Percentiles rank a stretch among this genome's conserved stretches.
Evolutionary conservation across 345 rosid species (phyloP).

Genomic region (Gossypium australe): DNA sequence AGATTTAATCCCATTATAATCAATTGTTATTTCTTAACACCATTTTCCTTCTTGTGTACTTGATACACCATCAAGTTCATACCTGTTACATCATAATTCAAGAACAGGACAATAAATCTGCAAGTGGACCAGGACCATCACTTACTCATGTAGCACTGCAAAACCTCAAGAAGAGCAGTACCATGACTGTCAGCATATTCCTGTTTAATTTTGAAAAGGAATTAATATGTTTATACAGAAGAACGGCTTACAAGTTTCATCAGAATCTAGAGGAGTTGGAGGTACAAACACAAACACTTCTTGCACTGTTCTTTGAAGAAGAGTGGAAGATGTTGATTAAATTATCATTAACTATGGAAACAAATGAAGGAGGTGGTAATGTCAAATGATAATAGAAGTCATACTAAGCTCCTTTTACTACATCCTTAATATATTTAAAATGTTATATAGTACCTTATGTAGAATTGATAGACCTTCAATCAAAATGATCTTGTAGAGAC

Average conservation of each 20-base stretch:
- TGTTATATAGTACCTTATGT: neutral
- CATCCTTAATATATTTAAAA: neutral
- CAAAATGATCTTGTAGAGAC: neutral
- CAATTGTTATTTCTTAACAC: neutral
- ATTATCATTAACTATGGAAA: neutral
- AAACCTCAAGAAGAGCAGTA: slow-evolving; percentile 1
- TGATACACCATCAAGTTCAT: no score
- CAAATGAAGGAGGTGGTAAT: neutral
- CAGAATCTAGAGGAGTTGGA: neutral
- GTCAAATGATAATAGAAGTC: neutral
- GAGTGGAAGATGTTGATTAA: neutral
- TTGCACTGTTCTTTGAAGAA: neutral
- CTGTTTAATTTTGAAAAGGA: neutral
- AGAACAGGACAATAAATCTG: neutral
- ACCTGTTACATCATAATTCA: neutral
- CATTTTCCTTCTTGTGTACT: neutral
- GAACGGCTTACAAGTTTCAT: neutral
- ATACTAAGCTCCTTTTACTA: neutral
- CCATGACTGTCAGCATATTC: neutral
- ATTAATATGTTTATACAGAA: neutral
- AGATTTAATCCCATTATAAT: neutral
- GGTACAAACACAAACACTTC: neutral
- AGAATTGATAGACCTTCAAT: neutral
- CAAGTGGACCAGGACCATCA: neutral
- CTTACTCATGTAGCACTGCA: neutral